Conservation (phyloP, 768 basidiomycete genomes). For the Mycena albidolilacea region DNA sequence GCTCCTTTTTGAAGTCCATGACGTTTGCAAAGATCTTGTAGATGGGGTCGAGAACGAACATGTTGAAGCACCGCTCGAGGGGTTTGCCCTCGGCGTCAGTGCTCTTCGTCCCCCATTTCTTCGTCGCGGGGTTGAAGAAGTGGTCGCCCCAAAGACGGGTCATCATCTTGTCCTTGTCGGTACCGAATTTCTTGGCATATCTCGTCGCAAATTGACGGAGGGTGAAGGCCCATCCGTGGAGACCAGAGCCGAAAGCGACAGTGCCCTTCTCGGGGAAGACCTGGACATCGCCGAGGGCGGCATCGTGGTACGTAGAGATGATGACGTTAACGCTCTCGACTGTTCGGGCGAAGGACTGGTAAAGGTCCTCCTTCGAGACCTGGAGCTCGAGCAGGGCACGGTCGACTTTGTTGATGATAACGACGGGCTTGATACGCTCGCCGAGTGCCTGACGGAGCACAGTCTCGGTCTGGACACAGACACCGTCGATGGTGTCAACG, state of each 20-base stretch:
- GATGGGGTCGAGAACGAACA: conserved; percentile 99
- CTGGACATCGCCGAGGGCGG: conserved; percentile 97
- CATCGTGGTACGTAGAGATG: conserved; percentile 97
- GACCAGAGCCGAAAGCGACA: conserved; percentile 98
- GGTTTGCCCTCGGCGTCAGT: conserved; percentile 85
- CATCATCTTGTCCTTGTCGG: conserved; percentile 98
- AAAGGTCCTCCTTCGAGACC: conserved; percentile 96
- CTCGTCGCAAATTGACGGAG: conserved; percentile 96
- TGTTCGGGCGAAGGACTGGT: conserved; percentile 97
- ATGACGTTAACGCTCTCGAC: conserved; percentile 99
- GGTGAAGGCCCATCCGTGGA: conserved; percentile 99
- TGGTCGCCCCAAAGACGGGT: conserved; percentile 83
- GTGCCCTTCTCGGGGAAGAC: conserved; percentile 99
- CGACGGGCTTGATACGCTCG: conserved; percentile 99
- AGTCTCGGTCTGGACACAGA: conserved; percentile 99
- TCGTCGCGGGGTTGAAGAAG: conserved; percentile 97
- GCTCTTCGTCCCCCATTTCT: conserved; percentile 93
- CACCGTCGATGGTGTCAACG: conserved; percentile 99
- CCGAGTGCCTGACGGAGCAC: conserved; percentile 97
- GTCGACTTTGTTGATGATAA: conserved; percentile 99
- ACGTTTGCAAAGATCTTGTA: conserved; percentile 98
- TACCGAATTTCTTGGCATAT: conserved; percentile 99
- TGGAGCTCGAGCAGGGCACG: conserved; percentile 99
- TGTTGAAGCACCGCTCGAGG: conserved; percentile 98
- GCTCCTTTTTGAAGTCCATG: conserved; percentile 99